A percentile compares a stretch with the other conserved stretches of the same genome.
Conservation (phyloP, 2,329 filamentous ascomycete species). For the Aureobasidium musti region DNA sequence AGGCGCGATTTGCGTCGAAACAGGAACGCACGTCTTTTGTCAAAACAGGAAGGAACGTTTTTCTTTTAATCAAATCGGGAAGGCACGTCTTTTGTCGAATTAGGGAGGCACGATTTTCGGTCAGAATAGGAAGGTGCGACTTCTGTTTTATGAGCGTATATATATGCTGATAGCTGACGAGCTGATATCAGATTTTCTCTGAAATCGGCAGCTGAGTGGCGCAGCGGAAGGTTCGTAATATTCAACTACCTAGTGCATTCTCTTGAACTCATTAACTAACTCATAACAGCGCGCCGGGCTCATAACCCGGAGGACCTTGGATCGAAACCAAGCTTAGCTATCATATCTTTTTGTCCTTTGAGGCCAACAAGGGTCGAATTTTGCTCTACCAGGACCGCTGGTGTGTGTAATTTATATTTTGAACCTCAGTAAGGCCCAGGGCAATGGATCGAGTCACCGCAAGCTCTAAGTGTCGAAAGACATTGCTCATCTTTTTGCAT, state of each 20-base stretch:
- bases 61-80: not conserved
- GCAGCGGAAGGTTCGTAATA: constrained; percentile 31
- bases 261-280: not conserved
- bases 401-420: not conserved
- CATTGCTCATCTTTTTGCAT: not conserved
- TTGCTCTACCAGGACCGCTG: not conserved
- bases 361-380: not conserved
- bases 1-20: too few species aligned
- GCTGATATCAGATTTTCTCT: too few species aligned
- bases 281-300: constrained; percentile 34
- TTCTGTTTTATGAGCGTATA: too few species aligned
- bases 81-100: not conserved
- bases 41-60: too few species aligned
- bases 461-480: not conserved
- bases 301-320: constrained; percentile 36
- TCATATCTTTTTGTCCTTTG: not conserved
- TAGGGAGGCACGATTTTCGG: too few species aligned
- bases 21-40: too few species aligned
- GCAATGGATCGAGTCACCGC: constrained; percentile 1
- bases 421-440: not conserved
- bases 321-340: constrained; percentile 36
- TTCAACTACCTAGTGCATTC: not conserved
- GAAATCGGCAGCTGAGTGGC: constrained; percentile 34
- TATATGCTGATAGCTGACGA: too few species aligned
- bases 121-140: too few species aligned